A percentile compares a stretch with the other conserved stretches of the same genome.
These are phyloP conservation scores for Silybum marianum DNA, from an alignment of 129 eudicot genomes.

Conservation along the genomic window DNA sequence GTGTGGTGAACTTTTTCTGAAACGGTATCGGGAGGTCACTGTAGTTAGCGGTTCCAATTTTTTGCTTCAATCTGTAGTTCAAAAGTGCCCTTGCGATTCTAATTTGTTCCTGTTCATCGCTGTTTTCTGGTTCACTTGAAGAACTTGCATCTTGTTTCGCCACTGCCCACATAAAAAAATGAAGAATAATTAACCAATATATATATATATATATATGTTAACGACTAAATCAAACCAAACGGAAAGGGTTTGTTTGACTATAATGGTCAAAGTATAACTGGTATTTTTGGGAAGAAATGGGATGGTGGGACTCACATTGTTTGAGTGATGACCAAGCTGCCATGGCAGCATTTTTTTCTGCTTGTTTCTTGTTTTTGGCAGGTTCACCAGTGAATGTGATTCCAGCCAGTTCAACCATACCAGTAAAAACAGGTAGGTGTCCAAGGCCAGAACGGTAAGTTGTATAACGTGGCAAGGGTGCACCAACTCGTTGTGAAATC, in stretches of 20 bases:
- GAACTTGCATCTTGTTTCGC: constrained; percentile 68
- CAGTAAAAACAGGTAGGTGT: constrained; percentile 74
- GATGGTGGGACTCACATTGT: constrained; percentile 45
- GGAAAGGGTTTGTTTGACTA: neutral
- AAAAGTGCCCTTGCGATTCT: constrained; percentile 74
- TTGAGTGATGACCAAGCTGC: constrained; percentile 82
- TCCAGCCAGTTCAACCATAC: constrained; percentile 71
- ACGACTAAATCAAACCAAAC: neutral
- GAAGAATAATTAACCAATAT: neutral
- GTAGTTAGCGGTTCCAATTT: constrained; percentile 29
- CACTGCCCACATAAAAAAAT: constrained; percentile 44
- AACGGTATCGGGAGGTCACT: constrained; percentile 45
- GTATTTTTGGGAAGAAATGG: neutral
- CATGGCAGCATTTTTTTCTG: constrained; percentile 84
- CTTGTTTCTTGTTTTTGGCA: constrained; percentile 85
- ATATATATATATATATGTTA: neutral
- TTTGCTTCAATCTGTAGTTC: constrained; percentile 62
- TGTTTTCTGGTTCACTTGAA: constrained; percentile 70
- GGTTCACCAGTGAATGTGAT: constrained; percentile 68
- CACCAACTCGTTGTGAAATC: constrained; percentile 81
- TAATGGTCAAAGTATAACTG: constrained; percentile 8
- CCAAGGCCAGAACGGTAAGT: constrained; percentile 76
- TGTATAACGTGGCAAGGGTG: constrained; percentile 74
- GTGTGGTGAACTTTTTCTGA: constrained; percentile 45
- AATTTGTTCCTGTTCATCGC: constrained; percentile 85